These are phyloP conservation scores for Trichoderma parareesei DNA, from an alignment of 495 filamentous ascomycete genomes.

Conservation along the genomic window DNA sequence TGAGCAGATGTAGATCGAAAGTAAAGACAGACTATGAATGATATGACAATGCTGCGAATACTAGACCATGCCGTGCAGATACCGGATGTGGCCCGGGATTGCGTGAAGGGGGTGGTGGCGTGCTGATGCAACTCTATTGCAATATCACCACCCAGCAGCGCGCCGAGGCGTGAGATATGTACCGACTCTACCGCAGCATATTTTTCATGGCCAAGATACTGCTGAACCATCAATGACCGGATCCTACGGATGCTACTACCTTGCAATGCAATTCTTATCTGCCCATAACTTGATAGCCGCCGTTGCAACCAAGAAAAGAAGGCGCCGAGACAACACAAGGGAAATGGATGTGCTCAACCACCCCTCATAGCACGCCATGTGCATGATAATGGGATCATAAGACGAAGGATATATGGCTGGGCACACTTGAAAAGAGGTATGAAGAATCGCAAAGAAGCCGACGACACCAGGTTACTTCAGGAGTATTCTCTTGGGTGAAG, in stretches of 20 bases:
- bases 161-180: too few species aligned
- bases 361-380: conserved; percentile 3
- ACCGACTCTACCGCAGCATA: too few species aligned
- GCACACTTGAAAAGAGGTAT: background rate
- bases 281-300: background rate
- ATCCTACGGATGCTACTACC: background rate
- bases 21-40: background rate
- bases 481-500: background rate
- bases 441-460: background rate
- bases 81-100: background rate
- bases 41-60: background rate
- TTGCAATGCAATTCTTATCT: background rate
- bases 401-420: background rate
- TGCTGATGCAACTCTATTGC: conserved; percentile 1
- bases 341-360: background rate
- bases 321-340: background rate
- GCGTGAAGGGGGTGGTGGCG: background rate
- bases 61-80: background rate
- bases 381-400: background rate
- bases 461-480: background rate
- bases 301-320: background rate
- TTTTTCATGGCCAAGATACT: background rate
- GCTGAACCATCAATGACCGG: background rate
- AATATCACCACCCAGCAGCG: background rate
- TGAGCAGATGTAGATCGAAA: background rate